A percentile compares a stretch with the other conserved stretches of the same genome.
Evolutionary conservation across 2,329 filamentous ascomycete species (phyloP).

Genomic region (Pseudogymnoascus pannorum): DNA sequence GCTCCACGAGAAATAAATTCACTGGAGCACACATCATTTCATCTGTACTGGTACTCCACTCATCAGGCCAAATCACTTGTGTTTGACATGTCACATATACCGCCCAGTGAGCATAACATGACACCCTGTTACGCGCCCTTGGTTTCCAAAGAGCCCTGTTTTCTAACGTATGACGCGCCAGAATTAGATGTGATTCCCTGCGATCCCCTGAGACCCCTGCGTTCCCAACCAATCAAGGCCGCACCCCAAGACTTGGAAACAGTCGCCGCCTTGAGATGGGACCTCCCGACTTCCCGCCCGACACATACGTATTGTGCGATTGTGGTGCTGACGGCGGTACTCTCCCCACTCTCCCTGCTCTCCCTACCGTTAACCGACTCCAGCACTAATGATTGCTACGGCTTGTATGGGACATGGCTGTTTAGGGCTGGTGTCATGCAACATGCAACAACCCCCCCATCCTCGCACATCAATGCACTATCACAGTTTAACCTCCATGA

Average conservation of each 20-base stretch:
- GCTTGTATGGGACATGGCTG: neutral
- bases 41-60: conserved; percentile 2
- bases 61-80: neutral
- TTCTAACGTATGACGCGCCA: conserved; percentile 10
- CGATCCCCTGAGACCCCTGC: neutral
- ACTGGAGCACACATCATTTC: neutral
- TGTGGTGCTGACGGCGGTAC: neutral
- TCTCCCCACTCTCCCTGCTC: too few relatives aligned
- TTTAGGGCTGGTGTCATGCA: neutral
- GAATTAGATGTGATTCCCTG: conserved; percentile 4
- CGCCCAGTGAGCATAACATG: conserved; percentile 3
- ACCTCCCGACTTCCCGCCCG: conserved; percentile 3
- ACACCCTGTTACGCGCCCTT: conserved; percentile 9
- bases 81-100: conserved; percentile 1
- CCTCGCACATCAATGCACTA: neutral
- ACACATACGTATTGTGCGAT: neutral
- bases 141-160: conserved; percentile 7
- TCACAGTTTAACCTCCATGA: neutral
- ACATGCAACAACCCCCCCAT: neutral
- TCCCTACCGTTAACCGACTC: too few relatives aligned
- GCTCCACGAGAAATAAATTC: neutral
- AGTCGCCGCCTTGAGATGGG: conserved; percentile 6
- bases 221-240: neutral
- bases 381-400: neutral
- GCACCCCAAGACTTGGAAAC: conserved; percentile 5